Conservation (phyloP, 2,329 filamentous ascomycete genomes). For the Penicillium sp. region DNA sequence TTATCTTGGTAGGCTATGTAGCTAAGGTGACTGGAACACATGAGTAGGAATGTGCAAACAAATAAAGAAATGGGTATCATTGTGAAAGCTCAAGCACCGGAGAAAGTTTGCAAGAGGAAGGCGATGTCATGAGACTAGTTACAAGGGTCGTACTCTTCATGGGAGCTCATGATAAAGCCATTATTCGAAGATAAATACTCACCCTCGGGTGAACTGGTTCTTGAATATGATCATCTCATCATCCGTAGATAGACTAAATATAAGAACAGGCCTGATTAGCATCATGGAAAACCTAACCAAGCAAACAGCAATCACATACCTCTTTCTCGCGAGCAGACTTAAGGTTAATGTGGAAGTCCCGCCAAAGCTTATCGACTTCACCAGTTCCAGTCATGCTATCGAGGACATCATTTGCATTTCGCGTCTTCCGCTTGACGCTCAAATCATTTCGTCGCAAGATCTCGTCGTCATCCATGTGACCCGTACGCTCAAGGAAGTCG, state of each 20-base stretch:
- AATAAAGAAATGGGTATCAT: slow-evolving; percentile 4
- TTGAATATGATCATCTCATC: not conserved
- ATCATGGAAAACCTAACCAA: not conserved
- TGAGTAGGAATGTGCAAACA: not conserved
- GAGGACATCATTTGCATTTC: slow-evolving; percentile 63
- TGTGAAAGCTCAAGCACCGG: not conserved
- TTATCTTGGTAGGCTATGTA: not conserved
- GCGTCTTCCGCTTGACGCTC: slow-evolving; percentile 59
- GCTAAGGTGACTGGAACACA: not conserved
- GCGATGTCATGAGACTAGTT: not conserved
- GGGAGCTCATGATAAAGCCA: not conserved
- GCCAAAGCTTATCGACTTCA: slow-evolving; percentile 62
- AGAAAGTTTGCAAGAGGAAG: not conserved
- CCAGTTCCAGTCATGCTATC: slow-evolving; percentile 62
- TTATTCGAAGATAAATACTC: not conserved
- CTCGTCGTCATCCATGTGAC: slow-evolving; percentile 57
- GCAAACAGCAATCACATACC: slow-evolving; percentile 27
- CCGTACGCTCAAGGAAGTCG: slow-evolving; percentile 58
- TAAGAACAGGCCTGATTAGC: not conserved
- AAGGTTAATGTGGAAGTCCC: slow-evolving; percentile 64
- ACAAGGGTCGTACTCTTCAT: not conserved
- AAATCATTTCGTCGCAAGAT: slow-evolving; percentile 62
- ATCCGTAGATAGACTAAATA: slow-evolving; percentile 17
- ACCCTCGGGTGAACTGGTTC: not conserved
- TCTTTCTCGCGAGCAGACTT: slow-evolving; percentile 57